phyloP scores from a whole-genome alignment of 257 asterid genomes.

The Gentiana straminea region DNA sequence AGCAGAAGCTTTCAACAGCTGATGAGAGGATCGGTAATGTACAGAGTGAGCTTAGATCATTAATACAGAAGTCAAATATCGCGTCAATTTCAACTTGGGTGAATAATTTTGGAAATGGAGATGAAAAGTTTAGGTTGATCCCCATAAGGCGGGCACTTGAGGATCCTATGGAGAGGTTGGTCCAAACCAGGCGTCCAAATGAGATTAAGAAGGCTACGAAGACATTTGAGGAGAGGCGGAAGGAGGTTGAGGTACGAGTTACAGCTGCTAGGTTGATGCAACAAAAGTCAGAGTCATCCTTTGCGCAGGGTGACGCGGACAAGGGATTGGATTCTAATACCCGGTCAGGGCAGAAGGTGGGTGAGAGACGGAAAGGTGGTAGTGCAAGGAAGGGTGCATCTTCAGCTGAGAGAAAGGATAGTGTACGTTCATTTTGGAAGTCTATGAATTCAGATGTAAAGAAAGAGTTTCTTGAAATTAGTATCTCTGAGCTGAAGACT shows the following conservation, averaged over 20 bases:
- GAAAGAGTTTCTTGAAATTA: conserved; percentile 36
- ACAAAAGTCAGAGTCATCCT: conserved; percentile 45
- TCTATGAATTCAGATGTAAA: conserved; percentile 44
- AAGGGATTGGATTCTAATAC: conserved; percentile 35
- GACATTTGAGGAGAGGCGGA: conserved; percentile 74
- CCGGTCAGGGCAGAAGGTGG: conserved; percentile 35
- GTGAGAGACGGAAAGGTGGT: conserved; percentile 50
- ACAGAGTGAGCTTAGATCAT: conserved; percentile 48
- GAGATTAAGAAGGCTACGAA: conserved; percentile 70
- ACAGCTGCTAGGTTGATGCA: conserved; percentile 81
- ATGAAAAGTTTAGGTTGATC: conserved; percentile 61
- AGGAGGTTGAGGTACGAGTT: conserved; percentile 76
- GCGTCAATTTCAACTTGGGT: conserved; percentile 69
- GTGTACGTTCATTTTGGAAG: conserved; percentile 54
- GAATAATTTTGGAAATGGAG: conserved; percentile 60
- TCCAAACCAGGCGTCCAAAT: conserved; percentile 52
- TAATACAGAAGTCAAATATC: conserved; percentile 69
- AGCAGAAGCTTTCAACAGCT: conserved; percentile 48
- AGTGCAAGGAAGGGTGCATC: conserved; percentile 42
- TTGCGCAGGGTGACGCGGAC: conserved; percentile 32
- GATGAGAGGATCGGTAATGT: conserved; percentile 49
- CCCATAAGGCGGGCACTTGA: conserved; percentile 60
- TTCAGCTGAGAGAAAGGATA: conserved; percentile 55
- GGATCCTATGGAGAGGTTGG: conserved; percentile 76
- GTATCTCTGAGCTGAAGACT: conserved; percentile 40